Base-by-base conservation (phyloP, 208 protist species). In the Crithidia brevicula region DNA sequence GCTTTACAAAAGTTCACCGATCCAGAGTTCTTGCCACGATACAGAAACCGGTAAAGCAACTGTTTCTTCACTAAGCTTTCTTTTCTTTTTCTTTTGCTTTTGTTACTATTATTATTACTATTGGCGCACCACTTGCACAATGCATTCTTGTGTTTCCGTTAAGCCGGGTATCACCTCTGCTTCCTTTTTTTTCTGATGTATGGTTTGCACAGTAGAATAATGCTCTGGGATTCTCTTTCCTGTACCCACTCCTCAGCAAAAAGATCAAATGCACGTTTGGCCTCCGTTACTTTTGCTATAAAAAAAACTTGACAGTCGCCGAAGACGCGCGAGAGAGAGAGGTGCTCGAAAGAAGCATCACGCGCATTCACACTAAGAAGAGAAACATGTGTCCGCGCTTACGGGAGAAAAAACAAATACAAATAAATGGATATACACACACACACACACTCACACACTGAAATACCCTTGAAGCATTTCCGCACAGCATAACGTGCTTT, bases 401-500 rank as follows among this genome's bases (percentile, higher is more conserved):
- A 40, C 36, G 36, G 36, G 15, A 40, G 15, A 40, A 8, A 43
- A 43, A 43, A 15, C 43, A 13, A 20, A 46, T 16, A 47, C 16
- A 7, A 47, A 47, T 42, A 13, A 16, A 13, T 42, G 36, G 36
- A 42, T 16, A n/a, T n/a, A 40, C 36, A 40, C 36, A 40, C 36
- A 40, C 8, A 40, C 8, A 40, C 8, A 40, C 8, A 40, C 7
- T 20, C 46, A 50, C 36, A 33, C 27, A 23, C 16, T 53, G 20
- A 62, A 42, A 70, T 22, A 42, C 22, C 31, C 25, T 52, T 62
- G 52, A 61, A 42, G 38, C 53, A 62, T 46, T 61, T 62, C 28
- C 31, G 53, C 52, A 61, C 36, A 62, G 31, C 43, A 45, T 54
- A 70, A 25, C 22, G 64, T 62, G 52, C 64, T 45, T 49, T 43